phyloP scores from a whole-genome alignment of 2,329 filamentous ascomycete species.

The Hymenoscyphus albidus region DNA sequence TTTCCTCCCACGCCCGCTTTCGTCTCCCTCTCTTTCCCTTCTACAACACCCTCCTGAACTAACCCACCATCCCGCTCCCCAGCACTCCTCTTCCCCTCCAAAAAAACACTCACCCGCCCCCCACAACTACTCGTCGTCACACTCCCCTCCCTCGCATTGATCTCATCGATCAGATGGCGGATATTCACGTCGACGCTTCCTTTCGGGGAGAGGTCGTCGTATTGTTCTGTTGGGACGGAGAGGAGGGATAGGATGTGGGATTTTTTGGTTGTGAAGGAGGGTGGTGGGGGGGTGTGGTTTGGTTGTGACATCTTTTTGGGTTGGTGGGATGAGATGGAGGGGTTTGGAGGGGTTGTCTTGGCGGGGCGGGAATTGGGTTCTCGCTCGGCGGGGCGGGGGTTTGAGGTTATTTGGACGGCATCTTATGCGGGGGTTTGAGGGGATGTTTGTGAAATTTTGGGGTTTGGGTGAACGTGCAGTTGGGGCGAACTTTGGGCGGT shows the following conservation, averaged over 20 bases:
- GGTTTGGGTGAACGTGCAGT: background rate
- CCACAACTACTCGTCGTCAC: slow-evolving; percentile 94
- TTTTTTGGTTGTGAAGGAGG: slow-evolving; percentile 60
- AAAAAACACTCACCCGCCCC: slow-evolving; percentile 80
- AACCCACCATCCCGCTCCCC: background rate
- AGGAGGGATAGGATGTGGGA: slow-evolving; percentile 68
- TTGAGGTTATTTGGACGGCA: background rate
- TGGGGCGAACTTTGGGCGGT: background rate
- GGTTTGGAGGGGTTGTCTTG: background rate
- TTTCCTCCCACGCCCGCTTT: slow-evolving; percentile 72
- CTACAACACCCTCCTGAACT: slow-evolving; percentile 8
- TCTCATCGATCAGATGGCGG: slow-evolving; percentile 68
- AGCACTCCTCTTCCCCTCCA: slow-evolving; percentile 63
- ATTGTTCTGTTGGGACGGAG: slow-evolving; percentile 62
- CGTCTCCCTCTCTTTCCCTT: slow-evolving; percentile 4
- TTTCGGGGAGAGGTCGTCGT: slow-evolving; percentile 84
- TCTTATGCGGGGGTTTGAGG: background rate
- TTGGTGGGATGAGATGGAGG: background rate
- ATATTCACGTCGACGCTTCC: slow-evolving; percentile 80
- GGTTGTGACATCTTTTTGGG: background rate
- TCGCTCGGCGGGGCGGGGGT: background rate
- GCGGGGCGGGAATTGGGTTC: background rate
- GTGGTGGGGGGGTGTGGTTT: slow-evolving; percentile 11
- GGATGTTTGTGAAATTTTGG: too few relatives aligned
- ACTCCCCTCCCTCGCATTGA: slow-evolving; percentile 71